Base-by-base conservation (phyloP, 2,329 filamentous ascomycete species). In the Talaromyces sp. region DNA sequence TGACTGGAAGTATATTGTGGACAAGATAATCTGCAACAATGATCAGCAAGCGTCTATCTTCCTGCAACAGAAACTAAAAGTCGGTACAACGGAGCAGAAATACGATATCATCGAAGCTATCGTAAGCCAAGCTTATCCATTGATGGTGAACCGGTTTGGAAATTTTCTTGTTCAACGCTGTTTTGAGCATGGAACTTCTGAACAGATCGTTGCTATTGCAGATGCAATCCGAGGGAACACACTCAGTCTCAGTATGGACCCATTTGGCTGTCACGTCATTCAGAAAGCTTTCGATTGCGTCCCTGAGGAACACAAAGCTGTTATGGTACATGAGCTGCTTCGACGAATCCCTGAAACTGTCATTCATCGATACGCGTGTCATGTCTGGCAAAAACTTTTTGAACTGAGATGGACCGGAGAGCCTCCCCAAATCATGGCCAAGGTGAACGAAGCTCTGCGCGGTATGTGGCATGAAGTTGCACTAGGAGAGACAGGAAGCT, bases 391-490 rank as follows among this genome's bases (percentile, higher is more conserved):
- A 79, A 99, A 99, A 80, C 84, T 99, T 24, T 99, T 99, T 71
- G 94, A 99, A 74, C 84, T 99, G 63, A 88, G 94, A 67, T 99
- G 94, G 94, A 91, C 87, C 58, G 89, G 92, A 65, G 90, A 91
- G 35, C 94, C 94, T 37, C 94, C 94, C 20, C 92, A 97, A 74
- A 96, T 99, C 75, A 99, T 99, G 94, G 90, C 89, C 67, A 96
- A 90, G 66, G 95, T 99, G 75, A 99, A 99, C 67, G 91, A 97
- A 64, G 89, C 94, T 55, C 83, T 99, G 49, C 84, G 86, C 54
- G 93, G 93, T 54, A 97, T 97, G 91, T 99, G 94, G 94, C 92
- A 97, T 68, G 93, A 99, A 68, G 94, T 99, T 58, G 95, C 95
- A 19, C 80, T 97, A 47, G 94, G 94, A 32, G 94, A 99, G 79